Evolutionary conservation across 305 asterid species (phyloP), one percentile per base, ranked within the genome.

Genomic region (Fraxinus paxiana): DNA sequence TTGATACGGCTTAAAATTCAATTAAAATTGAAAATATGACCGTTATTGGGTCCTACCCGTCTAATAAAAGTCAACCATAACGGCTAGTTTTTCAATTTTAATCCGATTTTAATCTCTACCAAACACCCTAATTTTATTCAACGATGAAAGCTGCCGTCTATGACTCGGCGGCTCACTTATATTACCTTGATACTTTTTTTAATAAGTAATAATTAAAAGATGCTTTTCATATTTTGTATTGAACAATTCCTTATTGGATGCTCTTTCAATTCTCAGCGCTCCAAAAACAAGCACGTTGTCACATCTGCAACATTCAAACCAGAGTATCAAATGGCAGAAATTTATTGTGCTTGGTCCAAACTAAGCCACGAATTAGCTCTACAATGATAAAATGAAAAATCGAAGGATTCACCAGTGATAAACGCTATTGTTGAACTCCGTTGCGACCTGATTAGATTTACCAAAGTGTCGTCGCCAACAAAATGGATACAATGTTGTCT

Each of bases 401-500:
- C 9, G 38, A 31, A 70, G 43, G 41, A 31, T 69, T 69, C 38
- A 69, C 38, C 38, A 4, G 22, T 69, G 24, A 69, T 30, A n/a
- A 70, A 15, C 43, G 75, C 75, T 17, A 70, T 70, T 70, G 20
- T 70, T 33, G 26, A 28, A 31, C 43, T 30, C 41, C 9, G 5
- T 69, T 12, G 41, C 41, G 43, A 31, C 9, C 43, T 33, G 26
- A 70, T 70, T 15, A 31, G 24, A 13, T 13, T 70, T n/a, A n/a
- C 43, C 75, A 15, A 31, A 70, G 75, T 31, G 24, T 69, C 43
- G 41, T 31, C 1, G 24, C 46, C 18, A 9, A 33, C 75, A n/a
- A 30, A 33, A 33, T 70, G 46, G 5, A 34, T 81, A 83, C 82
- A 82, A 73, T 71, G 82, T 77, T 78, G 73, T 83, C 83, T 13